Percentiles rank a stretch among this genome's conserved stretches.
Conservation (phyloP, 495 filamentous ascomycete genomes). For the Evernia prunastri region DNA sequence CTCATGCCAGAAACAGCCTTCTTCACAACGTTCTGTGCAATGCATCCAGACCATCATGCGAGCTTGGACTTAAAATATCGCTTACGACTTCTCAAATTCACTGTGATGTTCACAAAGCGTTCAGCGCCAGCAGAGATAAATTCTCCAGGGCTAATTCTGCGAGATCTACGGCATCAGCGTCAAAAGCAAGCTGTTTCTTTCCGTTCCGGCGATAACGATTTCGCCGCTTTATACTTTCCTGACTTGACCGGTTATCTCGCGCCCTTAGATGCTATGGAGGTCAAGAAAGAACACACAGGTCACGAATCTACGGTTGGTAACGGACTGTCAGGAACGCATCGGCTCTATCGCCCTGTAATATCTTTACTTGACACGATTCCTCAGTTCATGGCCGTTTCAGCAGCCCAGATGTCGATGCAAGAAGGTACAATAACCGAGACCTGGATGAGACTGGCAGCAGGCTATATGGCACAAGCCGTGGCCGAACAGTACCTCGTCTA, state of each 20-base stretch:
- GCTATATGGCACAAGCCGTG: conserved; percentile 46
- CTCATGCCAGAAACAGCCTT: conserved; percentile 26
- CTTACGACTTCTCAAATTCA: conserved; percentile 33
- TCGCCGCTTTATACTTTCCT: background rate
- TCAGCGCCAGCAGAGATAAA: conserved; percentile 5
- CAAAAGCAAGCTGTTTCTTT: conserved; percentile 6
- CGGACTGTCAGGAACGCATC: too few species aligned
- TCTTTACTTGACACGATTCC: conserved; percentile 40
- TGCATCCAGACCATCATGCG: conserved; percentile 26
- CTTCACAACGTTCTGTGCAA: conserved; percentile 29
- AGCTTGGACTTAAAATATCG: conserved; percentile 28
- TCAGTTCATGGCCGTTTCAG: conserved; percentile 45
- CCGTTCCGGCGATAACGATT: background rate
- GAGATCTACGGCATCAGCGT: conserved; percentile 12
- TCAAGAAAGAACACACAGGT: background rate
- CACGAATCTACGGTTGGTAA: background rate
- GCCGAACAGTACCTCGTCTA: conserved; percentile 42
- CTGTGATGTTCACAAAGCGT: conserved; percentile 31
- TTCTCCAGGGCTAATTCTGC: background rate
- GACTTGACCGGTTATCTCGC: conserved; percentile 1
- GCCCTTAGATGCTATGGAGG: background rate
- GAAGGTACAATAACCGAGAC: conserved; percentile 21
- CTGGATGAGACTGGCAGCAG: conserved; percentile 42
- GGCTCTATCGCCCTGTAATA: conserved; percentile 5
- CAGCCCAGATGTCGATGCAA: conserved; percentile 25